These are phyloP conservation scores for Aureobasidium uvarum DNA, from an alignment of 2,329 filamentous ascomycete genomes.

Conservation along the genomic window DNA sequence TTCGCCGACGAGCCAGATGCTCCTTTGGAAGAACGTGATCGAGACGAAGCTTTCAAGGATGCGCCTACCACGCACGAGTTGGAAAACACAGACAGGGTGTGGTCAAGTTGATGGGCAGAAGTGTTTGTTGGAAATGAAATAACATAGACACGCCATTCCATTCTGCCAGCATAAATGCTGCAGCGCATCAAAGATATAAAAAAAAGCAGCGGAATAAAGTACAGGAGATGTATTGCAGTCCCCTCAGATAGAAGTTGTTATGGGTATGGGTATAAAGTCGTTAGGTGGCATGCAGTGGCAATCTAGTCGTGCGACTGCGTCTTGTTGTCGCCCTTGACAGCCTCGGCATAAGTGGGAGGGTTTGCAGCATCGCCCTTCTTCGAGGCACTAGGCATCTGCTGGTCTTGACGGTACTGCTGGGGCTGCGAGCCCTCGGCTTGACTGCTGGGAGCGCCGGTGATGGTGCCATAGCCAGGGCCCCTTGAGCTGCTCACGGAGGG, in stretches of 20 bases:
- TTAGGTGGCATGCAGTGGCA: not conserved
- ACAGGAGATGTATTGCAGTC: not conserved
- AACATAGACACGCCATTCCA: constrained; percentile 1
- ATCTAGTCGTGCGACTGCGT: constrained; percentile 65
- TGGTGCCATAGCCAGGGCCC: constrained; percentile 42
- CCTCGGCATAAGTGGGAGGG: constrained; percentile 90
- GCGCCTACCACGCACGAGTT: constrained; percentile 9
- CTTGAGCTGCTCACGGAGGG: constrained; percentile 21
- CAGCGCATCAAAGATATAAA: not conserved
- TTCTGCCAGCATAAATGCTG: not conserved
- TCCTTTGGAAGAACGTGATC: constrained; percentile 26
- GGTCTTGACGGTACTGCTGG: constrained; percentile 27
- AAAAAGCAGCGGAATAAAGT: not conserved
- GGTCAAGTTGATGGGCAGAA: not conserved
- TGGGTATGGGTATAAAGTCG: constrained; percentile 15
- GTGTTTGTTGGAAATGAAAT: not conserved
- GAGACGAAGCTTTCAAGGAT: constrained; percentile 5
- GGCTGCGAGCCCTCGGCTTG: constrained; percentile 42
- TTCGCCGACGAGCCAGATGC: constrained; percentile 37
- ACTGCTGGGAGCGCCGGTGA: constrained; percentile 37
- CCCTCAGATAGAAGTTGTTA: not conserved
- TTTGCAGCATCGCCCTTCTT: constrained; percentile 46
- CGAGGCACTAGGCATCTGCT: constrained; percentile 40
- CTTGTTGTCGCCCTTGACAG: constrained; percentile 87
- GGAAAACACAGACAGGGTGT: constrained; percentile 6